Evolutionary conservation across 2,329 filamentous ascomycete genomes (phyloP).

Genomic region (Fusarium humuli): DNA sequence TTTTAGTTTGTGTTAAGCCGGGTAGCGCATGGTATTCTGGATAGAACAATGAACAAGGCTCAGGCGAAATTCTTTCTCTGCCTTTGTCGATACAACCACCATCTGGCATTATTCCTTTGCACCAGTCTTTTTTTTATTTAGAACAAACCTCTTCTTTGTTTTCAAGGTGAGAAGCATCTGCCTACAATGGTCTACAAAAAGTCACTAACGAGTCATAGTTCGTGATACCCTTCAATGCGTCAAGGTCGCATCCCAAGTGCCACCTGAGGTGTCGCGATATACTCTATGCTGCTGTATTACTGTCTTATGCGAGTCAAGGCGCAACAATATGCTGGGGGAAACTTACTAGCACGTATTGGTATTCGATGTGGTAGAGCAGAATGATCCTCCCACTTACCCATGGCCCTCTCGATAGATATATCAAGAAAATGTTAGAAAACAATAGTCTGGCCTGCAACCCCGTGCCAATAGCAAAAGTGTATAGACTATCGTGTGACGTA

Average conservation of each 20-base stretch:
- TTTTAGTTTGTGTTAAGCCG: slow-evolving; percentile 7
- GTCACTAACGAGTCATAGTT: slow-evolving; percentile 19
- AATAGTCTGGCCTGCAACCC: neutral
- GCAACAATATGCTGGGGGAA: neutral
- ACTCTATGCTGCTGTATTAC: neutral
- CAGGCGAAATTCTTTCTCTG: neutral
- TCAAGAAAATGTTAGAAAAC: neutral
- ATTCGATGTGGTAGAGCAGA: slow-evolving; percentile 6
- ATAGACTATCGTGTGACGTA: slow-evolving; percentile 21
- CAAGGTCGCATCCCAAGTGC: neutral
- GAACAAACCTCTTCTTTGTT: neutral
- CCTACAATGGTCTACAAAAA: no score
- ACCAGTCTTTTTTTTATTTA: slow-evolving; percentile 2
- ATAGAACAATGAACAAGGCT: slow-evolving; percentile 3
- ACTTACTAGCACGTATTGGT: neutral
- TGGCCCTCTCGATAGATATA: neutral
- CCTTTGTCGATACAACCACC: slow-evolving; percentile 17
- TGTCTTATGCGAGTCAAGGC: neutral
- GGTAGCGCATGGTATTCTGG: neutral
- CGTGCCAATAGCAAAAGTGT: neutral
- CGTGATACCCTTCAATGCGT: slow-evolving; percentile 13
- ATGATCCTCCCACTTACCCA: slow-evolving; percentile 10
- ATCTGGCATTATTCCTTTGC: slow-evolving; percentile 7
- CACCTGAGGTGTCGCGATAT: neutral
- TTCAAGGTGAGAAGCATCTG: neutral